phyloP scores from a whole-genome alignment of 306 rosid species.

The Pyrus betulifolia region DNA sequence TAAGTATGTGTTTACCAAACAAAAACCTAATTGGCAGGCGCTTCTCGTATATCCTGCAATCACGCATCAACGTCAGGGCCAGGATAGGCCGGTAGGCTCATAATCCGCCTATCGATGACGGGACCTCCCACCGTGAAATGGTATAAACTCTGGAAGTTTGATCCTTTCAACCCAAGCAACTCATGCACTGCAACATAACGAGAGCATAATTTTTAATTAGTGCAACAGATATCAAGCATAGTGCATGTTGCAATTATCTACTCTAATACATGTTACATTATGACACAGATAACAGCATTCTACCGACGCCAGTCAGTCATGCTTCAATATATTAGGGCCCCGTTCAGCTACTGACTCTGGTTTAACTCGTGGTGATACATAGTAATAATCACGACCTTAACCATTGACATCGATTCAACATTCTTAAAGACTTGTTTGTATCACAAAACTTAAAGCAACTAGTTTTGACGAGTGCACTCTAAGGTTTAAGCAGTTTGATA shows the following conservation, averaged over 20 bases:
- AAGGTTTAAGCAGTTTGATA: not conserved
- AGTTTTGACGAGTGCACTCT: not conserved
- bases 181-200: conserved; percentile 70
- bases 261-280: not conserved
- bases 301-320: not conserved
- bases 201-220: not conserved
- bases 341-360: not conserved
- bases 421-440: not conserved
- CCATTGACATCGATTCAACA: not conserved
- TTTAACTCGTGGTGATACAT: not conserved
- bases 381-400: no score
- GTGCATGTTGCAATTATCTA: not conserved
- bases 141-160: conserved; percentile 77
- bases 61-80: conserved; percentile 62
- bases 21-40: not conserved
- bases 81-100: conserved; percentile 97
- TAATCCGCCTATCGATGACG: conserved; percentile 70
- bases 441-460: not conserved
- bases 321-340: not conserved
- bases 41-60: conserved; percentile 7
- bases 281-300: not conserved
- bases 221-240: not conserved
- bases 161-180: conserved; percentile 66
- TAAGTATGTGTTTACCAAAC: not conserved
- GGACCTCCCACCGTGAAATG: conserved; percentile 95